Evolutionary conservation across 768 basidiomycete genomes (phyloP).

Genomic region (Hygrocybe punicea): DNA sequence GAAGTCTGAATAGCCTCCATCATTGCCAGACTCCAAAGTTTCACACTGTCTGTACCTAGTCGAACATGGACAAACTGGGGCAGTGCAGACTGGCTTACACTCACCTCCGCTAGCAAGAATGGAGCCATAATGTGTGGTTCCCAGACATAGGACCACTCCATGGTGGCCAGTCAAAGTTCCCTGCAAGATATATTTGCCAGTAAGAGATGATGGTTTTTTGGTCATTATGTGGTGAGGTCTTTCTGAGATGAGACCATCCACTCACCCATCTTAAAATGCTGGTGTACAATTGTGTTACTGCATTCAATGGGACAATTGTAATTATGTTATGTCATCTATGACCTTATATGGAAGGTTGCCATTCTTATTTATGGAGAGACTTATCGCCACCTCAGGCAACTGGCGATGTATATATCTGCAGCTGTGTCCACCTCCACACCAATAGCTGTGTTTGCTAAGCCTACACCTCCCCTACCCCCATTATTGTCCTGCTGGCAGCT

Average conservation of each 20-base stretch:
- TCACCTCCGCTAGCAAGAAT: not conserved
- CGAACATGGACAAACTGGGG: not conserved
- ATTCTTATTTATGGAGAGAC: no score
- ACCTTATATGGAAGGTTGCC: no score
- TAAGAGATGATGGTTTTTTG: not conserved
- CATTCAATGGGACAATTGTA: no score
- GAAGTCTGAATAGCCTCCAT: not conserved
- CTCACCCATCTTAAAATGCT: no score
- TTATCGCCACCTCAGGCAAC: not conserved
- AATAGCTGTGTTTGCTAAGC: not conserved
- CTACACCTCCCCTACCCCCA: not conserved
- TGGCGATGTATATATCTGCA: not conserved
- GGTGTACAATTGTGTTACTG: no score
- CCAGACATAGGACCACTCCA: not conserved
- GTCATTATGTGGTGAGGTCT: no score
- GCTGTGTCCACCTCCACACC: not conserved
- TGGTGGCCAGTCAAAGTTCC: not conserved
- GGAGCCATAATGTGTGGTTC: not conserved
- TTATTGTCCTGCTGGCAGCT: not conserved
- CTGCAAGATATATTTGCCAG: not conserved
- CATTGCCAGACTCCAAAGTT: slow-evolving; percentile 8
- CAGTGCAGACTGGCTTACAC: not conserved
- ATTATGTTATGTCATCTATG: no score
- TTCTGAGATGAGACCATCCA: no score
- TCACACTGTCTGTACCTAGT: slow-evolving; percentile 11